Evolutionary conservation across 306 rosid species (phyloP), one percentile per base, ranked within the genome.

Genomic region (Cyamopsis tetragonoloba): DNA sequence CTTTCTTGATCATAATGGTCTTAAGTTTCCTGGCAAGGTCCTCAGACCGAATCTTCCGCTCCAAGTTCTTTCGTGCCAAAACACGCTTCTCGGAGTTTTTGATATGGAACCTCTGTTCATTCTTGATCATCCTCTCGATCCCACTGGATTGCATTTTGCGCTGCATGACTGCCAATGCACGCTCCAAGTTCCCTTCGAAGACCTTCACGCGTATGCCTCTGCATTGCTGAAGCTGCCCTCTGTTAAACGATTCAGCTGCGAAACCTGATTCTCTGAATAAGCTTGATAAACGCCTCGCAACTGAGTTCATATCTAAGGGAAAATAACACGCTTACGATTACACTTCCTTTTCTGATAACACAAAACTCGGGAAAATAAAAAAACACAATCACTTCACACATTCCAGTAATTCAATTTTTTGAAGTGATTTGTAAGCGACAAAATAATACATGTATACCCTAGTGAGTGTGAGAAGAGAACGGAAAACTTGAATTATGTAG

Each of bases 41-140:
- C 64, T 88, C 84, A 5, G 96, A 87, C 14, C 72, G 83, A 38
- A 93, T 22, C 73, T 59, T 88, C 7, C 56, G 82, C 76, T 89
- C 85, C 64, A 93, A 78, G 26, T 56, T 78, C 80, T 89, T 88
- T 51, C 74, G 71, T 7, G 98, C 95, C 77, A 89, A 70, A 30
- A 88, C 77, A 3, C 96, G 91, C 81, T 88, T 93, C 87, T 89
- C 96, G 3, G 97, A 93, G 82, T 89, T 89, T 83, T 93, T 93
- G 59, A 93, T 60, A 63, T 93, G 97, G 74, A 77, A 84, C 30
- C 73, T 78, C 60, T 84, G 91, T 72, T 81, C 87, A 0, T 18
- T 55, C 85, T 83, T 87, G 53, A 93, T 84, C 84, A 93, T 49
- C 66, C 98, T 73, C 81, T 93, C 98, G 6, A 93, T 86, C 44